These are phyloP conservation scores for Pyrrhoderma lamaoense DNA, from an alignment of 1,284 basidiomycete genomes.

Conservation along the genomic window DNA sequence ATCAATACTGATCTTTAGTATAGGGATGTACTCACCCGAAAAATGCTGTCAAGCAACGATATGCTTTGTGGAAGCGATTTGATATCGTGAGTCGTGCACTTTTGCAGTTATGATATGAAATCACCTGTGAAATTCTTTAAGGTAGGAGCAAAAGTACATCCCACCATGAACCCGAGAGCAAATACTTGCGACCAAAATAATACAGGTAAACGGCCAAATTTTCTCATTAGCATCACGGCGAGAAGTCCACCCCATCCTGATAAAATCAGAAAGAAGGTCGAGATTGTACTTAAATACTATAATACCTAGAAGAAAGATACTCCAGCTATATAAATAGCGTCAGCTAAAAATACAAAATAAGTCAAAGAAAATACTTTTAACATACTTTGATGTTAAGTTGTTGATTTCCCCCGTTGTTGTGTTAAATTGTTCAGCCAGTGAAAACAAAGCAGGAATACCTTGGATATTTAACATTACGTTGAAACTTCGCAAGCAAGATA, in stretches of 20 bases:
- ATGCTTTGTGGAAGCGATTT: constrained; percentile 37
- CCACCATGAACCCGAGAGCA: constrained; percentile 42
- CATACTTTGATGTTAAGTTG: constrained; percentile 54
- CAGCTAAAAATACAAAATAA: neutral
- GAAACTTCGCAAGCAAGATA: neutral
- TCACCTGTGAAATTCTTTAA: constrained; percentile 45
- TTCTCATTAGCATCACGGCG: constrained; percentile 51
- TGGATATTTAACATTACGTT: neutral
- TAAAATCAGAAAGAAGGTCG: neutral
- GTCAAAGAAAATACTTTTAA: constrained; percentile 6
- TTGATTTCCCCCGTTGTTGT: constrained; percentile 57
- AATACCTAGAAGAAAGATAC: constrained; percentile 56
- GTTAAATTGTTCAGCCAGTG: constrained; percentile 48
- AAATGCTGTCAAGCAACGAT: constrained; percentile 64
- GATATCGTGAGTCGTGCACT: neutral
- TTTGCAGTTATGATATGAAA: constrained; percentile 3
- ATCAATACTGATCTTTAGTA: neutral
- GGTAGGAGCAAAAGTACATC: constrained; percentile 47
- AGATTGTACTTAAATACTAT: neutral
- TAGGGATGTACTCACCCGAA: constrained; percentile 43
- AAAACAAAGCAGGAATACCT: constrained; percentile 57
- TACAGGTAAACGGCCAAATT: constrained; percentile 52
- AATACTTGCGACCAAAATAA: constrained; percentile 59
- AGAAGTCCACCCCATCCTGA: constrained; percentile 55
- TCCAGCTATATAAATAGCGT: constrained; percentile 45